These are phyloP conservation scores for Suillus paluster DNA, from an alignment of 768 basidiomycete genomes.

Conservation along the genomic window DNA sequence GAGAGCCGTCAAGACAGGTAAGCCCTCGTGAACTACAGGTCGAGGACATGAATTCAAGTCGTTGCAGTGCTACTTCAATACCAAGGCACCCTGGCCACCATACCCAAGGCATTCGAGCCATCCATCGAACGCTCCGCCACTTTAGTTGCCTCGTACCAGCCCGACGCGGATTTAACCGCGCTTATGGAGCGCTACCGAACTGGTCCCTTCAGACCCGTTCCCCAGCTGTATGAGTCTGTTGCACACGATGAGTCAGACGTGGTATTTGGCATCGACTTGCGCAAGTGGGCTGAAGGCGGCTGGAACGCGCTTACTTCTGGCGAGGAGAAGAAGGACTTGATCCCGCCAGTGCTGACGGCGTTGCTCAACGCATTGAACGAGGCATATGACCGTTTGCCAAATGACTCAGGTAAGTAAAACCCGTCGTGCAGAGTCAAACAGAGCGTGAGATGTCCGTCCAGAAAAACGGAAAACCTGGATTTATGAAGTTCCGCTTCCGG, in stretches of 20 bases:
- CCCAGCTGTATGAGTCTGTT: slow-evolving; percentile 87
- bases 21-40: slow-evolving; percentile 16
- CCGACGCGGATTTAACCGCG: slow-evolving; percentile 84
- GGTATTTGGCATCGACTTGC: slow-evolving; percentile 89
- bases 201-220: slow-evolving; percentile 86
- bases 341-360: slow-evolving; percentile 77
- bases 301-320: slow-evolving; percentile 63
- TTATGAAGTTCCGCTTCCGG: slow-evolving; percentile 87
- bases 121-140: slow-evolving; percentile 73
- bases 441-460: slow-evolving; percentile 26
- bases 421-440: background rate
- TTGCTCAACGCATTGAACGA: slow-evolving; percentile 66
- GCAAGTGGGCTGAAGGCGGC: slow-evolving; percentile 88
- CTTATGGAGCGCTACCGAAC: slow-evolving; percentile 93
- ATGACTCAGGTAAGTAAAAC: slow-evolving; percentile 60
- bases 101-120: slow-evolving; percentile 69
- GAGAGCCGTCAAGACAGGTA: slow-evolving; percentile 83
- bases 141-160: slow-evolving; percentile 82
- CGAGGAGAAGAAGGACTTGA: slow-evolving; percentile 59
- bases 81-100: slow-evolving; percentile 75
- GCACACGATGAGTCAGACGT: slow-evolving; percentile 84
- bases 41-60: slow-evolving; percentile 2
- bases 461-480: slow-evolving; percentile 94
- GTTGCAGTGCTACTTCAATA: slow-evolving; percentile 79
- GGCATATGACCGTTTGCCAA: slow-evolving; percentile 62